A percentile compares a stretch with the other conserved stretches of the same genome.
Conservation (phyloP, 2,329 filamentous ascomycete species). For the Exophiala oligosperma region DNA sequence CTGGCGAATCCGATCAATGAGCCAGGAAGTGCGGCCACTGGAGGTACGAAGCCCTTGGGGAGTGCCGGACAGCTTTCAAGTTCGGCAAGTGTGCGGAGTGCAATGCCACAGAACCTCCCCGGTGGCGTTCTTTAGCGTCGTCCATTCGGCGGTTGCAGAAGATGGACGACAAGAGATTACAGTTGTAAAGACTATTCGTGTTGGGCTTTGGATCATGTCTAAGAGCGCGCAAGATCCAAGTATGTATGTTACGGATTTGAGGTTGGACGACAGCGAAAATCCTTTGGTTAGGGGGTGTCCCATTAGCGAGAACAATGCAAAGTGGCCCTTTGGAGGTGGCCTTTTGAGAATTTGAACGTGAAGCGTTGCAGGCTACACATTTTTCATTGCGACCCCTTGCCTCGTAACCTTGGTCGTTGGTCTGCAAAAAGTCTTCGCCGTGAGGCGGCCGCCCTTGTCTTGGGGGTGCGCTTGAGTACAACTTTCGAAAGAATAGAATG, state of each 20-base stretch:
- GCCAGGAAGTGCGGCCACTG: constrained; percentile 10
- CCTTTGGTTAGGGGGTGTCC: neutral
- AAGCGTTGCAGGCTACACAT: no score
- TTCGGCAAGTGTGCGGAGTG: constrained; percentile 13
- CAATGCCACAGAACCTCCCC: constrained; percentile 17
- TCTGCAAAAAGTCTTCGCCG: no score
- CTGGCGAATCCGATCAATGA: constrained; percentile 45
- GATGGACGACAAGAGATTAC: neutral
- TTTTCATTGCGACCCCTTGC: neutral
- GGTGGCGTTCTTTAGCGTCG: constrained; percentile 20
- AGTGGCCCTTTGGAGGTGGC: neutral
- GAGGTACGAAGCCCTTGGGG: constrained; percentile 18
- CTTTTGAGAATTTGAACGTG: no score
- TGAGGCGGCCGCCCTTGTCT: no score
- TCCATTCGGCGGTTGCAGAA: neutral
- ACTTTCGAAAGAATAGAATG: neutral
- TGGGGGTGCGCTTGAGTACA: no score
- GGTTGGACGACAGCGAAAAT: neutral
- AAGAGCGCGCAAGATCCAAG: neutral
- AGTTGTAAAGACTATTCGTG: neutral
- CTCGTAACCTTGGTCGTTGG: no score
- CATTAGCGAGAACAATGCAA: neutral
- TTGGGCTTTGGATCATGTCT: neutral
- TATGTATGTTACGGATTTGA: neutral
- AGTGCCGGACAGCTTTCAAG: constrained; percentile 11